Evolutionary conservation across 306 rosid genomes (phyloP).

Genomic region (Pterocarpus macrocarpus): DNA sequence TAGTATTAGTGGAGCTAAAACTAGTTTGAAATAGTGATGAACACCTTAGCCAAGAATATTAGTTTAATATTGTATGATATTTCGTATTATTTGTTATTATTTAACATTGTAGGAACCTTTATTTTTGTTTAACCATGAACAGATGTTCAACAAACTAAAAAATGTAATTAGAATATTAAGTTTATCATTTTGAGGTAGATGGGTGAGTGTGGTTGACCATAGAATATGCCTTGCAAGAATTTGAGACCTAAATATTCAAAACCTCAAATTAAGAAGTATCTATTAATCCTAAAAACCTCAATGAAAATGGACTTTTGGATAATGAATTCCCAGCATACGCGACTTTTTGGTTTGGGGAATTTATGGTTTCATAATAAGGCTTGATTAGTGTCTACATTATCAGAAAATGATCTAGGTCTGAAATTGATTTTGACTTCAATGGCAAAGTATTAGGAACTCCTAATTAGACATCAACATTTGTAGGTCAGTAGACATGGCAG

Average conservation of each 20-base stretch:
- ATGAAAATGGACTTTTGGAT: neutral
- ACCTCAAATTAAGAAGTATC: neutral
- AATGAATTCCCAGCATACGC: neutral
- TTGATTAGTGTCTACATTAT: neutral
- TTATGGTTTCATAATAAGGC: neutral
- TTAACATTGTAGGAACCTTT: constrained; percentile 15
- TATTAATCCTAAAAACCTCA: neutral
- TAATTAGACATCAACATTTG: constrained; percentile 1
- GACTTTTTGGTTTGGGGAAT: neutral
- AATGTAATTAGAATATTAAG: neutral
- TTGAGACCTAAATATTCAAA: neutral
- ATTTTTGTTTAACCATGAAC: neutral
- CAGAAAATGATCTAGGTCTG: neutral
- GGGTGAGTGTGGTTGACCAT: neutral
- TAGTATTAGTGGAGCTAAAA: neutral
- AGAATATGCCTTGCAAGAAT: neutral
- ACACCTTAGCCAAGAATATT: too few relatives aligned
- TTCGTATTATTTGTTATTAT: neutral
- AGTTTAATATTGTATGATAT: neutral
- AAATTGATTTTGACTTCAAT: neutral
- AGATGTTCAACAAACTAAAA: neutral
- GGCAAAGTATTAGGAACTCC: constrained; percentile 1
- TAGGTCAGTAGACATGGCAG: constrained; percentile 49
- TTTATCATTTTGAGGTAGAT: neutral
- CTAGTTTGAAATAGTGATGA: neutral